Evolutionary conservation across 331 rosid species (phyloP).

Genomic region (Malus hybrid): DNA sequence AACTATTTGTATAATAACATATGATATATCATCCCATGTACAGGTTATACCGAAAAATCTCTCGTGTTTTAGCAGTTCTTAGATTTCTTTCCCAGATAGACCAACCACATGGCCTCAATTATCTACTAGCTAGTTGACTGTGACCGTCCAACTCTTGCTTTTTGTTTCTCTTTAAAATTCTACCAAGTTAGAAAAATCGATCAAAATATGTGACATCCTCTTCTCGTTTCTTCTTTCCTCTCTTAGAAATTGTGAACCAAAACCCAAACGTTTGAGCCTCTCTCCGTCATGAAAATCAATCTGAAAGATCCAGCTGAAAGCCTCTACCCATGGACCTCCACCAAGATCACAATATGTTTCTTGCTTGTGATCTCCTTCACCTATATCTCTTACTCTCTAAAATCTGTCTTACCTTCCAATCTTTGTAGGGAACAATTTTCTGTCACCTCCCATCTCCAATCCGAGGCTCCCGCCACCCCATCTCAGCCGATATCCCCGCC

Average conservation of each 20-base stretch:
- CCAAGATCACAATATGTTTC: slow-evolving; percentile 36
- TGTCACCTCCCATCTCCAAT: not conserved
- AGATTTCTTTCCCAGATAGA: not conserved
- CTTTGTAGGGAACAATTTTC: slow-evolving; percentile 13
- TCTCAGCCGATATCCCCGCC: not conserved
- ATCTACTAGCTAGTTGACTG: not conserved
- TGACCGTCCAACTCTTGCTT: not conserved
- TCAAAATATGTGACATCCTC: not conserved
- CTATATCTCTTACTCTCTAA: slow-evolving; percentile 36
- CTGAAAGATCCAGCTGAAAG: slow-evolving; percentile 43
- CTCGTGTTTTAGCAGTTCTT: not conserved
- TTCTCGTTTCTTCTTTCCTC: not conserved
- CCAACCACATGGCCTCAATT: not conserved
- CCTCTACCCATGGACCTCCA: slow-evolving; percentile 21
- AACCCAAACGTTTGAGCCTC: not conserved
- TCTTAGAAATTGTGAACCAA: not conserved
- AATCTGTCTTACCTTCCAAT: slow-evolving; percentile 19
- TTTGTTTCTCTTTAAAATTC: not conserved
- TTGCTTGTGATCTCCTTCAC: slow-evolving; percentile 44
- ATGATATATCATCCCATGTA: too few relatives aligned
- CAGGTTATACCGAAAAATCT: too few relatives aligned
- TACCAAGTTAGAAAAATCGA: too few relatives aligned
- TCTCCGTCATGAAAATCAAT: slow-evolving; percentile 27
- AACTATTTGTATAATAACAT: too few relatives aligned
- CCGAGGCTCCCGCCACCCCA: not conserved